Evolutionary conservation across 495 filamentous ascomycete species (phyloP).

Genomic region (Neurospora sublineolata): DNA sequence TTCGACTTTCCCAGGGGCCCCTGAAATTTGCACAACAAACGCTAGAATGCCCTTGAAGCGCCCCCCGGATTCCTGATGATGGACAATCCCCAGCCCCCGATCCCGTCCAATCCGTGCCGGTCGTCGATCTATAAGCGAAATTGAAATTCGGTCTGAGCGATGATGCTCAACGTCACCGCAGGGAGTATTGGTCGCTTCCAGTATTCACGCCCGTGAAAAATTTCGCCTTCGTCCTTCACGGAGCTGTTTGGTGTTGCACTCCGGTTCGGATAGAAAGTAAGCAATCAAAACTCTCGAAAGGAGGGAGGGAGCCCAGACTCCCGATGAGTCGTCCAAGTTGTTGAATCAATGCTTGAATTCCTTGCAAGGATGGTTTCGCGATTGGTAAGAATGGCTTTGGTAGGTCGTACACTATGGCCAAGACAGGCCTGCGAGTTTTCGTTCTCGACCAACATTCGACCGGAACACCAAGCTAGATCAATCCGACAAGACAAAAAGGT

Average conservation of each 20-base stretch:
- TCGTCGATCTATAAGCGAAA: constrained; percentile 19
- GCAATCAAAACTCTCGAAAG: neutral
- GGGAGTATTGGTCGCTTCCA: constrained; percentile 12
- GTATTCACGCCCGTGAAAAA: constrained; percentile 22
- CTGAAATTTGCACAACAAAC: constrained; percentile 13
- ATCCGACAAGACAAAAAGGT: neutral
- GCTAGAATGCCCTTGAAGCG: constrained; percentile 5
- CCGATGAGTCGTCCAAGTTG: neutral
- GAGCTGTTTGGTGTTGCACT: neutral
- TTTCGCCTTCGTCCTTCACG: constrained; percentile 9
- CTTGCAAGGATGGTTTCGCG: neutral
- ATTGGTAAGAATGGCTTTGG: neutral
- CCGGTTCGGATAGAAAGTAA: neutral
- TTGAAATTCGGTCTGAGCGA: constrained; percentile 10
- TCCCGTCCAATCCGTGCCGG: constrained; percentile 10
- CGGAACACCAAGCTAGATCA: neutral
- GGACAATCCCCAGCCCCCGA: constrained; percentile 1
- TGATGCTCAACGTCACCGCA: constrained; percentile 8
- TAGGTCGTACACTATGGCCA: neutral
- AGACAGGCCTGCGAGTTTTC: neutral
- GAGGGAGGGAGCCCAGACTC: neutral
- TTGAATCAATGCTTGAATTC: neutral
- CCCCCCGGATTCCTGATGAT: constrained; percentile 14
- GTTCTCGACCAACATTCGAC: neutral
- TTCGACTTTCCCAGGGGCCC: constrained; percentile 2